Evolutionary conservation across 257 asterid genomes (phyloP), one percentile per base, ranked within the genome.

Genomic region (Oldenlandia corymbosa): DNA sequence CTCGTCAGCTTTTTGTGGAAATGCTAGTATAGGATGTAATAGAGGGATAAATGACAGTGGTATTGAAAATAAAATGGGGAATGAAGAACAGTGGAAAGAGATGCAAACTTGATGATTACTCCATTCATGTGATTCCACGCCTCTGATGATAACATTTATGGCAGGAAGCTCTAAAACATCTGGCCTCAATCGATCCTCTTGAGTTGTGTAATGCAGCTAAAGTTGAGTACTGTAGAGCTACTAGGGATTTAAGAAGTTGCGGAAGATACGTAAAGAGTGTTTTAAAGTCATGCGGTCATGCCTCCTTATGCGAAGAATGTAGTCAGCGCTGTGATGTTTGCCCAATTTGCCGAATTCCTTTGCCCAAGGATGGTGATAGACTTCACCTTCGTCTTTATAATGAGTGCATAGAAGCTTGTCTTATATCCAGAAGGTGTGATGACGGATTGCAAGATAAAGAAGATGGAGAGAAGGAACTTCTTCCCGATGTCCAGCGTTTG

Each of bases 231-330:
- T 93, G 99, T 69, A 78, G 97, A 68, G 97, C 99, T 18, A 81
- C 95, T 58, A 93, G 99, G 78, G 99, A 93, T 79, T 78, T 90
- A 80, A 82, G 96, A 69, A 83, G 95, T 76, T 93, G 99, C 47
- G 94, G 97, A 27, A 87, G 95, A 59, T 68, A 64, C 57, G 96
- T 93, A 20, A 90, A 81, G 48, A 84, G 92, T 77, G 81, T 85
- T 71, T 80, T 87, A 60, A 70, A 65, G 50, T 76, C 94, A 26
- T 93, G 99, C 58, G 83, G 85, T 26, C 99, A 93, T 78, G 95
- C 99, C 64, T 87, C 99, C 62, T 75, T 93, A 61, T 93, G 99
- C 24, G 97, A 90, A 72, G 99, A 93, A 75, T 93, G 97, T 67
- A 80, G 88, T 68, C 97, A 85, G 67, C 84, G 96, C 51, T 90